phyloP scores from a whole-genome alignment of 192 early-diverging fungal genomes.

The Backusella sp. region DNA sequence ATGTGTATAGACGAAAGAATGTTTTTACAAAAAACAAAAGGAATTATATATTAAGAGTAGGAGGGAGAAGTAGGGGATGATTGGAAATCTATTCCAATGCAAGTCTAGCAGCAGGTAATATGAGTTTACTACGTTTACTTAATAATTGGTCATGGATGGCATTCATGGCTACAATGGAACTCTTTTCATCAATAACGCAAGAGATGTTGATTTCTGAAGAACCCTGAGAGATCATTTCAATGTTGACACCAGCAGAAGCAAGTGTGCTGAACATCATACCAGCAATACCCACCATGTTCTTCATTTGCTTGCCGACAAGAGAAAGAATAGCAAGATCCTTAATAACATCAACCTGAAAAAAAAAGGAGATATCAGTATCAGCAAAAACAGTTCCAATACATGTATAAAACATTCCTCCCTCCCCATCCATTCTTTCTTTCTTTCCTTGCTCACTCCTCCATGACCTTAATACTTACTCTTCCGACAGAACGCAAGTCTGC shows the following conservation, averaged over 20 bases:
- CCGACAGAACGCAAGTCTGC: conserved; percentile 77
- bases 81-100: conserved; percentile 13
- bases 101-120: conserved; percentile 20
- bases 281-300: conserved; percentile 95
- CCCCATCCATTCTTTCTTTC: not conserved
- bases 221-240: conserved; percentile 99
- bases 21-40: conserved; percentile 5
- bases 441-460: not conserved
- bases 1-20: not conserved
- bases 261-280: conserved; percentile 92
- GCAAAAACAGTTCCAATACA: conserved; percentile 15
- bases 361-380: not conserved
- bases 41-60: not conserved
- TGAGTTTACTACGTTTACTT: conserved; percentile 14
- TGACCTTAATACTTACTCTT: conserved; percentile 46
- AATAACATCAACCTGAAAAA: conserved; percentile 68
- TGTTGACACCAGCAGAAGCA: conserved; percentile 86
- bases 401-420: not conserved
- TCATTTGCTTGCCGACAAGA: conserved; percentile 95
- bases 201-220: conserved; percentile 98
- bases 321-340: conserved; percentile 94
- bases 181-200: conserved; percentile 85
- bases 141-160: conserved; percentile 88
- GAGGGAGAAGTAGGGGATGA: not conserved
- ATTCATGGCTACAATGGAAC: conserved; percentile 71